phyloP scores from a whole-genome alignment of 2,329 filamentous ascomycete genomes.

The Penicillium hesseltinei region DNA sequence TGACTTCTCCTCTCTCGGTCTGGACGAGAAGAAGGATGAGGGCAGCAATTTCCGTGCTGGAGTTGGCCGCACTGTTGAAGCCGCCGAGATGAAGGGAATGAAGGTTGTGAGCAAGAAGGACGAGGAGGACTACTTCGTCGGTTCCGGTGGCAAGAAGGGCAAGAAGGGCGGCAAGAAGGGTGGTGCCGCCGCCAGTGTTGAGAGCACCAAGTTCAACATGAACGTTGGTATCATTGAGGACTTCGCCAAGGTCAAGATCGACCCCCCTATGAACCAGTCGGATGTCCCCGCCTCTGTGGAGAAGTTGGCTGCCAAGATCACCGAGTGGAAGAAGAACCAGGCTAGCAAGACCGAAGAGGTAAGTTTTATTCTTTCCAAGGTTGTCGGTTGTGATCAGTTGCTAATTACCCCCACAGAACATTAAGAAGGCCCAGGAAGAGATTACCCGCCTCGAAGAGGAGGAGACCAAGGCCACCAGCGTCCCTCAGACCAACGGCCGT shows the following conservation, averaged over 20 bases:
- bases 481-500: constrained; percentile 42
- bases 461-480: constrained; percentile 57
- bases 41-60: constrained; percentile 74
- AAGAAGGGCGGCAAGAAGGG: constrained; percentile 79
- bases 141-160: constrained; percentile 74
- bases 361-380: constrained; percentile 40
- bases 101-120: constrained; percentile 82
- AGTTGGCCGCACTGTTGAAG: constrained; percentile 79
- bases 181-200: constrained; percentile 45
- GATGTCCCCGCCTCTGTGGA: constrained; percentile 78
- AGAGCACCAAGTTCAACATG: constrained; percentile 70
- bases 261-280: constrained; percentile 80
- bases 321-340: constrained; percentile 89
- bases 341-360: constrained; percentile 86
- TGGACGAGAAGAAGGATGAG: constrained; percentile 42
- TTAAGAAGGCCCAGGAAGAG: constrained; percentile 93
- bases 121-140: constrained; percentile 79
- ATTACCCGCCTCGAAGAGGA: constrained; percentile 81
- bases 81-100: constrained; percentile 78
- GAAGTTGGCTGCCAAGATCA: constrained; percentile 89
- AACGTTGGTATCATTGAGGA: constrained; percentile 91
- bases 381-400: not conserved
- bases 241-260: constrained; percentile 76
- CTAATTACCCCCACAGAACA: constrained; percentile 65
- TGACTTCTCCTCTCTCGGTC: constrained; percentile 64